Evolutionary conservation across 2,329 filamentous ascomycete species (phyloP).

Genomic region (Aspergillus sclerotialis): DNA sequence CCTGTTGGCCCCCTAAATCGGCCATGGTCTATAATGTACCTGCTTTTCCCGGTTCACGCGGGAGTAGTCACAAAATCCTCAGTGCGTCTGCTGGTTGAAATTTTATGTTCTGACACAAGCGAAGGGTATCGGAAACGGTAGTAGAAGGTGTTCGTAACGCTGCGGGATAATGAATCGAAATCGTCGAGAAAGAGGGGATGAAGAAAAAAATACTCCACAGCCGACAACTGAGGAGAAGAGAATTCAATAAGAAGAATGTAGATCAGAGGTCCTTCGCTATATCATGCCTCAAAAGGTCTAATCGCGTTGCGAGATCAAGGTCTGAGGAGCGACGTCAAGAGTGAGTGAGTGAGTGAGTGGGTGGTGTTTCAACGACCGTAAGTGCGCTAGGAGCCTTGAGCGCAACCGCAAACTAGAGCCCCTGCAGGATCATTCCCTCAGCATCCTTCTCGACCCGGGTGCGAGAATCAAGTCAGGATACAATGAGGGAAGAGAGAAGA

Average conservation of each 20-base stretch:
- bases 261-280: slow-evolving; percentile 15
- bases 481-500: slow-evolving; percentile 2
- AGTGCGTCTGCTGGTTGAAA: not conserved
- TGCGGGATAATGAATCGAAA: slow-evolving; percentile 24
- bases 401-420: slow-evolving; percentile 33
- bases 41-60: slow-evolving; percentile 4
- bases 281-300: slow-evolving; percentile 21
- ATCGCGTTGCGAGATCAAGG: slow-evolving; percentile 15
- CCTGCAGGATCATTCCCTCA: slow-evolving; percentile 34
- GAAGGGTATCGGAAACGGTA: slow-evolving; percentile 20
- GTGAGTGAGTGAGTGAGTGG: too few species aligned
- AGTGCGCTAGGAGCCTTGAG: slow-evolving; percentile 34
- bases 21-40: slow-evolving; percentile 45
- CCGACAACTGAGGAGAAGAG: slow-evolving; percentile 12
- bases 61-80: not conserved
- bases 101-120: not conserved
- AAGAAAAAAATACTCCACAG: slow-evolving; percentile 15
- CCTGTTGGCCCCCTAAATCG: slow-evolving; percentile 57
- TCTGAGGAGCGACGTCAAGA: slow-evolving; percentile 12
- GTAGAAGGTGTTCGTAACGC: slow-evolving; percentile 28
- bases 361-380: slow-evolving; percentile 16
- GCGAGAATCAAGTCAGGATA: not conserved
- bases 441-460: slow-evolving; percentile 22
- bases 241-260: slow-evolving; percentile 9
- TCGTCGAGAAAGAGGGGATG: slow-evolving; percentile 21